Evolutionary conservation across 208 protist genomes (phyloP), one percentile per base, ranked within the genome.

Genomic region (Ichthyophonus hoferi): DNA sequence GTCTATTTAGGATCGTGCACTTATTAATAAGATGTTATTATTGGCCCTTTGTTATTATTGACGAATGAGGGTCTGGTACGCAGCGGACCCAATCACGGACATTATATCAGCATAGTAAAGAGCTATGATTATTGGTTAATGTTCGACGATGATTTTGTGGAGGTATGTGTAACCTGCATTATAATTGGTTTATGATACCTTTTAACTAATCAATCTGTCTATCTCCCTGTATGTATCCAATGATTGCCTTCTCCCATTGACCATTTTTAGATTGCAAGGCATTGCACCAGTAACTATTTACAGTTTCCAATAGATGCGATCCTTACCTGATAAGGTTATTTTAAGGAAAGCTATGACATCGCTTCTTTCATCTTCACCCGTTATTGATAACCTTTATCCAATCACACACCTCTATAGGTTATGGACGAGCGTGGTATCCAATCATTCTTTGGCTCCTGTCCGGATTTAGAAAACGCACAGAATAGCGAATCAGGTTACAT

Each of bases 101-200:
- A 95, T 86, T 95, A 95, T 87, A 83, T 94, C 24, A 84, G 79
- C 42, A 67, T 94, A 17, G 89, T 95, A 33, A 92, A 93, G 40
- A 87, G 79, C 38, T 58, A 93, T 79, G 86, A 90, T 31, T 50
- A 90, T 50, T 95, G 93, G 94, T 58, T 95, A 34, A 2, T 92
- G 42, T 95, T 94, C 83, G 93, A 95, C 84, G 94, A 95, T 83
- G 93, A 95, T n/a, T 86, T 88, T 34, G 88, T 95, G 39, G 87
- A 91, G 34, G 58, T 91, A 89, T 76, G 58, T 14, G 38, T 2
- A 40, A n/a, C n/a, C n/a, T n/a, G n/a, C n/a, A n/a, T n/a, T n/a
- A n/a, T n/a, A n/a, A n/a, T n/a, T n/a, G n/a, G n/a, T n/a, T n/a
- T n/a, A n/a, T n/a, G n/a, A n/a, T n/a, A n/a, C n/a, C 12, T 84